phyloP scores from a whole-genome alignment of 805 yeast species.

The Tetrapisispora nanseiensis region DNA sequence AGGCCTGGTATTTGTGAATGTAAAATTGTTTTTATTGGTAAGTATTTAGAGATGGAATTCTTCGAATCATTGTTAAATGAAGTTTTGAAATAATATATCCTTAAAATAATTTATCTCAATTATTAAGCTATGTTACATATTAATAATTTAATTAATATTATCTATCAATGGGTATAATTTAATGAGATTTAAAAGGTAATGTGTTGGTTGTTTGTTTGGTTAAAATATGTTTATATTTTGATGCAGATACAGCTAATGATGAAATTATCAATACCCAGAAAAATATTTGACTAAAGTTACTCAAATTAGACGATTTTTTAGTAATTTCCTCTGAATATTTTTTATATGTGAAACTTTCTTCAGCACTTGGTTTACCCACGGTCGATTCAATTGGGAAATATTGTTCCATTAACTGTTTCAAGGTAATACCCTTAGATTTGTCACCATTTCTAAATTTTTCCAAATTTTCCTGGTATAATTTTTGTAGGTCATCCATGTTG shows the following conservation, averaged over 20 bases:
- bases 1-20: slow-evolving; percentile 28
- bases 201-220: neutral
- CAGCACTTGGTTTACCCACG: neutral
- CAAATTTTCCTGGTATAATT: slow-evolving; percentile 10
- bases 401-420: slow-evolving; percentile 5
- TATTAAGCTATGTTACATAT: too few relatives aligned
- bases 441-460: slow-evolving; percentile 21
- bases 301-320: neutral
- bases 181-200: neutral
- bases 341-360: neutral
- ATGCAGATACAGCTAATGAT: neutral
- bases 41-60: slow-evolving; percentile 37
- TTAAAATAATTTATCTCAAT: too few relatives aligned
- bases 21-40: slow-evolving; percentile 70
- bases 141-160: neutral
- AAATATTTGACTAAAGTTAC: too few relatives aligned
- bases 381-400: slow-evolving; percentile 1
- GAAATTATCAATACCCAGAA: neutral
- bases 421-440: slow-evolving; percentile 12
- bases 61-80: slow-evolving; percentile 20
- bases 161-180: neutral
- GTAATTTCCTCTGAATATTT: neutral
- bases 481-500: slow-evolving; percentile 9
- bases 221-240: neutral
- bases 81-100: slow-evolving; percentile 4